Evolutionary conservation across 371 early-diverging fungal genomes (phyloP).

Genomic region (Mortierella sp.): DNA sequence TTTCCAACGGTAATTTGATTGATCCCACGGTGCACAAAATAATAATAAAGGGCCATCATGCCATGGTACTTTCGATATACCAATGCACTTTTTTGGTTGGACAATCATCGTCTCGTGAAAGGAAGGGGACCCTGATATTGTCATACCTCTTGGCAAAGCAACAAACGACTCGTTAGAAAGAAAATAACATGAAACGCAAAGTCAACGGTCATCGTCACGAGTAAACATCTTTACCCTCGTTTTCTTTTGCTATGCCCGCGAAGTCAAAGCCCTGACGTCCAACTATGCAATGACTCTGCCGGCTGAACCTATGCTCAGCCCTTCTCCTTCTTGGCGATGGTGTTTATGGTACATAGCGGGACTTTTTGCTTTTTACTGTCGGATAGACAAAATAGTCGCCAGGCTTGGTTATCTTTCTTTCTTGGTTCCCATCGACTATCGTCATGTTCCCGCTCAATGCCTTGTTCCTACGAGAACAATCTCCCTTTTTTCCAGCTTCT

Average conservation of each 20-base stretch:
- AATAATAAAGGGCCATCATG: not conserved
- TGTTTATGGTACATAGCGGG: too few species aligned
- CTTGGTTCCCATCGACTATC: not conserved
- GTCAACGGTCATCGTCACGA: not conserved
- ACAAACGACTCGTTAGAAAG: not conserved
- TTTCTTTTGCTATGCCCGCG: conserved; percentile 3
- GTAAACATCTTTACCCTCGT: not conserved
- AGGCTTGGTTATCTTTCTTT: not conserved
- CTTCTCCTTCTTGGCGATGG: too few species aligned
- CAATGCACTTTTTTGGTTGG: not conserved
- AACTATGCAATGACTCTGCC: not conserved
- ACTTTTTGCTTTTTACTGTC: not conserved
- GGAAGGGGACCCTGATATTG: not conserved
- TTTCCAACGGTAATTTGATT: too few species aligned
- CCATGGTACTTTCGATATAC: not conserved
- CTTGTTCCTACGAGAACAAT: too few species aligned
- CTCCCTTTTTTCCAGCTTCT: too few species aligned
- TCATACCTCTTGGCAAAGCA: not conserved
- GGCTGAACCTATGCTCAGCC: too few species aligned
- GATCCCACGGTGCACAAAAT: conserved; percentile 5
- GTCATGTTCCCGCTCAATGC: too few species aligned
- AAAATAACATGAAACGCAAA: not conserved
- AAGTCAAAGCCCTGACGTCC: not conserved
- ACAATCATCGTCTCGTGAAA: not conserved
- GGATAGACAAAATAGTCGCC: not conserved